Conservation (phyloP, 345 rosid species). For the Angophora floribunda region DNA sequence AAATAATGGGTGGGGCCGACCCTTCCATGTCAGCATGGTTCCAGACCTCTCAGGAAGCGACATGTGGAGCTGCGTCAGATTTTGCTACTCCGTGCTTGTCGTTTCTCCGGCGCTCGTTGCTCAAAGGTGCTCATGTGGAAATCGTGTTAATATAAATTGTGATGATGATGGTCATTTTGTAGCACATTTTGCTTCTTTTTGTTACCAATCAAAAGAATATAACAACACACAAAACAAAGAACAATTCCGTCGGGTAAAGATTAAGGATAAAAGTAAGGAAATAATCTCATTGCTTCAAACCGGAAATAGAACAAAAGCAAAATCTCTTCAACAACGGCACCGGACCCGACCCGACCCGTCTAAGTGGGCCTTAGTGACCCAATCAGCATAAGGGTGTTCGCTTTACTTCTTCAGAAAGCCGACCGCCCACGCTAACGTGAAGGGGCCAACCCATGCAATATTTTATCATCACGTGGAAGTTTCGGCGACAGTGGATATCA, state of each 20-base stretch:
- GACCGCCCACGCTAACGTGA: background rate
- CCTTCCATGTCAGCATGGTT: background rate
- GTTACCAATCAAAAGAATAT: background rate
- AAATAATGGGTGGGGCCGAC: background rate
- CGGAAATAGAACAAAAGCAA: background rate
- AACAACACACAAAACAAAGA: background rate
- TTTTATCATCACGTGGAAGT: background rate
- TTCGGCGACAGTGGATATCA: background rate
- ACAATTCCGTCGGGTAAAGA: background rate
- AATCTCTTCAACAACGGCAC: background rate
- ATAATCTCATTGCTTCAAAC: background rate
- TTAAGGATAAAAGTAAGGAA: background rate
- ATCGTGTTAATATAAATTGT: too few relatives aligned
- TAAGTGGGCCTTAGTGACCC: too few relatives aligned
- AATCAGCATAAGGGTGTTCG: too few relatives aligned
- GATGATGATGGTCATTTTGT: background rate
- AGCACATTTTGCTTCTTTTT: background rate
- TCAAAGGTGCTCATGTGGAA: background rate
- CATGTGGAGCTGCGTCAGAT: too few relatives aligned
- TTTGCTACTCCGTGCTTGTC: too few relatives aligned
- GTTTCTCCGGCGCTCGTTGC: too few relatives aligned
- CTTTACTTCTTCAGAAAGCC: too few relatives aligned
- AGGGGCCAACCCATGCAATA: background rate
- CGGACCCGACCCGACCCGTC: too few relatives aligned
- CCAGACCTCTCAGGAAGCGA: too few relatives aligned